Evolutionary conservation across 495 filamentous ascomycete species (phyloP).

Genomic region (Penicillium longicatenatum): DNA sequence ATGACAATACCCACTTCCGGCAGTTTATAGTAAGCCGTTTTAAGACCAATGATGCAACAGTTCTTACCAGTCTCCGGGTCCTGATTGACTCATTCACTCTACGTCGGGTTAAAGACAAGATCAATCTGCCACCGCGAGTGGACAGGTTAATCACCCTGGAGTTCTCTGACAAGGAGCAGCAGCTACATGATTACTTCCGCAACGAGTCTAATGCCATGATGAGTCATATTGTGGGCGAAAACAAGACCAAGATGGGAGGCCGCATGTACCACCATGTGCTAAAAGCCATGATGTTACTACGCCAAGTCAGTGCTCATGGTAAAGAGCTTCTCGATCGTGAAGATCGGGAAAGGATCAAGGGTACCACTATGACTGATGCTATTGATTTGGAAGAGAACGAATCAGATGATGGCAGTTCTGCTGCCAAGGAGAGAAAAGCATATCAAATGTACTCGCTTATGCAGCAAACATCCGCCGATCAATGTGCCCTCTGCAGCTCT

Average conservation of each 20-base stretch:
- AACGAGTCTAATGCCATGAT: constrained; percentile 64
- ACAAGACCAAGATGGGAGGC: constrained; percentile 68
- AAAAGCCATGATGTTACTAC: constrained; percentile 85
- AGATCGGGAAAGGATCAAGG: constrained; percentile 76
- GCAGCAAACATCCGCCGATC: constrained; percentile 70
- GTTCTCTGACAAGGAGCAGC: constrained; percentile 56
- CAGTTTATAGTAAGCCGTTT: constrained; percentile 81
- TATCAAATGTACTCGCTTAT: constrained; percentile 83
- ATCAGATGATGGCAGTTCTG: constrained; percentile 57
- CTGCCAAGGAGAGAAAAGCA: constrained; percentile 62
- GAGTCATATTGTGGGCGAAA: constrained; percentile 52
- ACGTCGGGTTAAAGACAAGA: constrained; percentile 88
- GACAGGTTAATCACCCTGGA: constrained; percentile 68
- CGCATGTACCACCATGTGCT: constrained; percentile 86
- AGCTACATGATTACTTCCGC: constrained; percentile 62
- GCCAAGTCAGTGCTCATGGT: constrained; percentile 88
- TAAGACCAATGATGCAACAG: constrained; percentile 73
- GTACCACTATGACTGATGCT: constrained; percentile 74
- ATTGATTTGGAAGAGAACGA: constrained; percentile 84
- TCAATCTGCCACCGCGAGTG: constrained; percentile 72
- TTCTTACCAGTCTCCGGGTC: constrained; percentile 81
- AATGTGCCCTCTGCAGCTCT: constrained; percentile 66
- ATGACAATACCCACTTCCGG: constrained; percentile 70
- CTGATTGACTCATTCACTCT: constrained; percentile 91
- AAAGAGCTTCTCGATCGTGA: constrained; percentile 81